phyloP scores from a whole-genome alignment of 1,284 basidiomycete genomes.

The Vanrija pseudolonga region DNA sequence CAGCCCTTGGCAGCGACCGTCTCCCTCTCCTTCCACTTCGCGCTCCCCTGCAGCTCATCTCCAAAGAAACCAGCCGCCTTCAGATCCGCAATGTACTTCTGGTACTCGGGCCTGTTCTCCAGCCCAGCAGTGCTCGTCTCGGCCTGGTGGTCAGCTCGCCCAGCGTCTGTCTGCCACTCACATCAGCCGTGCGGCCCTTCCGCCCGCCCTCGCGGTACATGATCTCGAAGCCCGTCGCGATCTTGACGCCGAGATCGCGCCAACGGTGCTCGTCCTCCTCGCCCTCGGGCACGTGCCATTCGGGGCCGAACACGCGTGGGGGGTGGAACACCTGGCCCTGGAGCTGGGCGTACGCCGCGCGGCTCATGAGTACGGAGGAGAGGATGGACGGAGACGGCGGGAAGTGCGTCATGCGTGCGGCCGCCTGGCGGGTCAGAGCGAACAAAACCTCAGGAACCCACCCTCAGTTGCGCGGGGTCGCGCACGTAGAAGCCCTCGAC shows the following conservation, averaged over 20 bases:
- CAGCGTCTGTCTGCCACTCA: conserved; percentile 35
- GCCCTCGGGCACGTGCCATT: conserved; percentile 46
- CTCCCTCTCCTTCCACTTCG: conserved; percentile 69
- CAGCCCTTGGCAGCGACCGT: conserved; percentile 65
- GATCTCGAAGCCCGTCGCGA: conserved; percentile 92
- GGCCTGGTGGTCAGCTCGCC: background rate
- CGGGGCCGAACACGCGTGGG: conserved; percentile 75
- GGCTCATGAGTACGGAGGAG: conserved; percentile 67
- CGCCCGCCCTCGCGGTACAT: conserved; percentile 74
- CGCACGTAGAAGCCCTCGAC: conserved; percentile 89
- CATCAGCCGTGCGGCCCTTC: conserved; percentile 52
- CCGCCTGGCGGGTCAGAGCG: conserved; percentile 58
- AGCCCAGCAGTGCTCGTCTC: conserved; percentile 1
- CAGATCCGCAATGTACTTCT: conserved; percentile 63
- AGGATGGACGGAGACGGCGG: conserved; percentile 65
- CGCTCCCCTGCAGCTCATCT: conserved; percentile 68
- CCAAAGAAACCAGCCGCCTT: conserved; percentile 67
- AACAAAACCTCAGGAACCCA: conserved; percentile 54
- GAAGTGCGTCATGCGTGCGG: conserved; percentile 82
- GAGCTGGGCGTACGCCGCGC: conserved; percentile 88
- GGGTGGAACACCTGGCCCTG: conserved; percentile 87
- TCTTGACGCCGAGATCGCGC: conserved; percentile 84
- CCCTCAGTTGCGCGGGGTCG: conserved; percentile 79
- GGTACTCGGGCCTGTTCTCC: conserved; percentile 27
- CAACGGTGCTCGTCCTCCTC: conserved; percentile 63